Evolutionary conservation across 2,329 filamentous ascomycete genomes (phyloP).

Genomic region (Apiospora malaysiana): DNA sequence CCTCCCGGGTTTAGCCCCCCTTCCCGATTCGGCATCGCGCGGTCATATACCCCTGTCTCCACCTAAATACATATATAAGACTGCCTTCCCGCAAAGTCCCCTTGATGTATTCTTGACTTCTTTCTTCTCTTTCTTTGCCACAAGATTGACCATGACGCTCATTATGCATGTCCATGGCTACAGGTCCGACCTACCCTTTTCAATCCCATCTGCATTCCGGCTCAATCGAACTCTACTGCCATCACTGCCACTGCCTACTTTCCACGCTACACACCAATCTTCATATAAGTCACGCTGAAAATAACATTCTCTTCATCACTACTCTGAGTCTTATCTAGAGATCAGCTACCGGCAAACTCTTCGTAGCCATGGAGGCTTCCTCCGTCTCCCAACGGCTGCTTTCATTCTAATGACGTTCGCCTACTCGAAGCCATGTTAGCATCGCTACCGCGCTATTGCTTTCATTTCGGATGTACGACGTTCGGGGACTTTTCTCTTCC

Average conservation of each 20-base stretch:
- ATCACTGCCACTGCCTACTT: not conserved
- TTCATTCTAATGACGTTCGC: not conserved
- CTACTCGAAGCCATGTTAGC: not conserved
- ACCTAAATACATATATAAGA: constrained; percentile 5
- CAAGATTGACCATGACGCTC: not conserved
- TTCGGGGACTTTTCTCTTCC: not conserved
- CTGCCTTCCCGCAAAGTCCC: not conserved
- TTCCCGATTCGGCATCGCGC: no score
- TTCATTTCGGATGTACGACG: not conserved
- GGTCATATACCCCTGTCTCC: not conserved
- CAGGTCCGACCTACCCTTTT: not conserved
- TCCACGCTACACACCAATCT: not conserved
- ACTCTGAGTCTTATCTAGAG: not conserved
- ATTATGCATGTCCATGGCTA: not conserved
- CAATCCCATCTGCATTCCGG: not conserved
- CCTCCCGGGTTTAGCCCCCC: no score
- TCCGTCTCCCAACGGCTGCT: not conserved
- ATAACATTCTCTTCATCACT: not conserved
- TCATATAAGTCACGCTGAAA: not conserved
- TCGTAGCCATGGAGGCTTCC: not conserved
- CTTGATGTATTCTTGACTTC: constrained; percentile 5
- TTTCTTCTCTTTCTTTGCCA: not conserved
- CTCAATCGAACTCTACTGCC: not conserved
- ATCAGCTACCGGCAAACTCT: not conserved
- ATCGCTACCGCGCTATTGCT: not conserved